These are phyloP conservation scores for Anethum foeniculum DNA, from an alignment of 140 eudicot genomes.

Conservation along the genomic window DNA sequence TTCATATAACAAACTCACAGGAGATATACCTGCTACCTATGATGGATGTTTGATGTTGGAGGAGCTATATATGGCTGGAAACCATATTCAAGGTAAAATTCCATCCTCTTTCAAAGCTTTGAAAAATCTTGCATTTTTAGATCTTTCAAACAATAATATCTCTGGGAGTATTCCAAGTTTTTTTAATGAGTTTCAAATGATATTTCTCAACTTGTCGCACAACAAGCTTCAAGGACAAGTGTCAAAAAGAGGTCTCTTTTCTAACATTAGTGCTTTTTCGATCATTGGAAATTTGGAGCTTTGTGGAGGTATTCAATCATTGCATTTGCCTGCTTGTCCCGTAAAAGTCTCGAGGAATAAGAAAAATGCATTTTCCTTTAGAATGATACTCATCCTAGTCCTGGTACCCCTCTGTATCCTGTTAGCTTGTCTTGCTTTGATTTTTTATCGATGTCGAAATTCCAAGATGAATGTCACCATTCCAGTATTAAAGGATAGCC, in stretches of 20 bases:
- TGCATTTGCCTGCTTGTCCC: not conserved
- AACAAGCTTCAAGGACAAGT: not conserved
- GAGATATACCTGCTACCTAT: no score
- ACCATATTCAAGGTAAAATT: no score
- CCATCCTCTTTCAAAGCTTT: no score
- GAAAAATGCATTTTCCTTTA: not conserved
- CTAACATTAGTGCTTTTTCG: not conserved
- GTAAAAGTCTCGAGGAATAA: not conserved
- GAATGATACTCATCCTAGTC: not conserved
- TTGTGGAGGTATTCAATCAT: not conserved
- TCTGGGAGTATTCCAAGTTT: not conserved
- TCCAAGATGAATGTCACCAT: not conserved
- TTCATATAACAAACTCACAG: no score
- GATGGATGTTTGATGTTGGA: no score
- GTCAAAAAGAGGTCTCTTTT: not conserved
- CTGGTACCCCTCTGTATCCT: not conserved
- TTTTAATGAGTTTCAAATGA: not conserved
- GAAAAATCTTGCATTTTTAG: not conserved
- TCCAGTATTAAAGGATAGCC: not conserved
- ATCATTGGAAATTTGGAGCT: not conserved
- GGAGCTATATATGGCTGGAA: no score
- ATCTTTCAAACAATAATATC: not conserved
- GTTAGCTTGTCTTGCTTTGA: not conserved
- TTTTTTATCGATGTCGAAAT: not conserved
- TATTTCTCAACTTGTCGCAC: not conserved